These are phyloP conservation scores for Calophaca sinica DNA, from an alignment of 306 rosid genomes.

Conservation along the genomic window DNA sequence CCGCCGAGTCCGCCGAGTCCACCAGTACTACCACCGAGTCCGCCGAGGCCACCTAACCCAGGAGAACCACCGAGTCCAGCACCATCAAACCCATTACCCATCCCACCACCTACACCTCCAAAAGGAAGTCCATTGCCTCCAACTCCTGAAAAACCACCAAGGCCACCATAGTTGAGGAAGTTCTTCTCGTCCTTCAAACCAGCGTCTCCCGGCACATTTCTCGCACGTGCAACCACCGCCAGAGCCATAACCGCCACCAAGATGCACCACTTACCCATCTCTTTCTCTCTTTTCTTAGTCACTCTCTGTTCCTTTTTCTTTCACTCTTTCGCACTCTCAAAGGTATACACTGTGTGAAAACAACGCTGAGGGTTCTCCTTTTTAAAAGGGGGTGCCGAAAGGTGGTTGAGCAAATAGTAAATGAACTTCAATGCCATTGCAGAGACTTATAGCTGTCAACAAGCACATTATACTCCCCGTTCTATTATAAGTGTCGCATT, in stretches of 20 bases:
- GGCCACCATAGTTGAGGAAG: constrained; percentile 45
- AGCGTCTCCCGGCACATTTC: constrained; percentile 57
- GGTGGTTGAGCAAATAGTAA: constrained; percentile 66
- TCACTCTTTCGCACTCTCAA: constrained; percentile 2
- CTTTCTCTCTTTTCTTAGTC: background rate
- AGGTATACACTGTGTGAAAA: background rate
- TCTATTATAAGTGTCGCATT: no score
- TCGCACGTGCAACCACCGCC: constrained; percentile 49
- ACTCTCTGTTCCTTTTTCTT: background rate
- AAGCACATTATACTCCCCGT: background rate
- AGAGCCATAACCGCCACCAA: constrained; percentile 50
- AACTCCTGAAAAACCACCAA: constrained; percentile 66
- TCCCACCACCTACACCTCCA: constrained; percentile 62
- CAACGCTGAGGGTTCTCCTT: background rate
- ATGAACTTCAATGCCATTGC: constrained; percentile 58
- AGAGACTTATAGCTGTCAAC: constrained; percentile 29
- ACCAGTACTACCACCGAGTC: constrained; percentile 8
- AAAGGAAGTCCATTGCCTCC: constrained; percentile 70
- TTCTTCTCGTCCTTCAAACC: constrained; percentile 79
- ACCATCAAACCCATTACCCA: constrained; percentile 38
- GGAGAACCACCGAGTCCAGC: constrained; percentile 47
- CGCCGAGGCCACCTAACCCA: constrained; percentile 42
- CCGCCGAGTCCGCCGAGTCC: constrained; percentile 47
- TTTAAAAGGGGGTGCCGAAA: constrained; percentile 48
- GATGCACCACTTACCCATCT: constrained; percentile 60